A percentile compares a stretch with the other conserved stretches of the same genome.
Conservation (phyloP, 108 stramenopile species). For the Nitzschia inconspicua region DNA sequence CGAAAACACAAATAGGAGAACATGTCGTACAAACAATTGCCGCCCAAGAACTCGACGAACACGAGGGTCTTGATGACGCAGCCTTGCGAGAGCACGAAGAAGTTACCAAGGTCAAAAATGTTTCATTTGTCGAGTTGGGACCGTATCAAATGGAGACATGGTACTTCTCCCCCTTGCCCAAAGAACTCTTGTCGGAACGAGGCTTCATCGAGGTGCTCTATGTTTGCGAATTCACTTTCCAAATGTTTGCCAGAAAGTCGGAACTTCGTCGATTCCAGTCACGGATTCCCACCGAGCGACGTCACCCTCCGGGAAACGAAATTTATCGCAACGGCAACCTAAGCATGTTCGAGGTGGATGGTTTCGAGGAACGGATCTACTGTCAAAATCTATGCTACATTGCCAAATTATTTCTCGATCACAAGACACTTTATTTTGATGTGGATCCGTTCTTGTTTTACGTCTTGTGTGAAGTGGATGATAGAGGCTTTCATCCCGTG, state of each 20-base stretch:
- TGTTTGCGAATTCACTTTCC: slow-evolving; percentile 95
- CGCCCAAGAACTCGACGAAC: slow-evolving; percentile 93
- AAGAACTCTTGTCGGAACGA: slow-evolving; percentile 81
- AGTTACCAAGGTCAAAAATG: slow-evolving; percentile 98
- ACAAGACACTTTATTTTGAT: slow-evolving; percentile 99
- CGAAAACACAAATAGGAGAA: slow-evolving; percentile 62
- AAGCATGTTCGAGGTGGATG: slow-evolving; percentile 96
- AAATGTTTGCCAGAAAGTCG: slow-evolving; percentile 88
- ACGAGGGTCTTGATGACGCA: slow-evolving; percentile 97
- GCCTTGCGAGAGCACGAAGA: slow-evolving; percentile 96
- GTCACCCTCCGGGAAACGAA: slow-evolving; percentile 91
- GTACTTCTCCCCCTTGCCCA: slow-evolving; percentile 98
- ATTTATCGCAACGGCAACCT: slow-evolving; percentile 51
- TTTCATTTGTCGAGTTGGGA: slow-evolving; percentile 89
- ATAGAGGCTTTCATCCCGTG: slow-evolving; percentile 89
- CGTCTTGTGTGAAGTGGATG: slow-evolving; percentile 94
- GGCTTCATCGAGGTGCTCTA: slow-evolving; percentile 91
- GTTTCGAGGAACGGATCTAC: slow-evolving; percentile 90
- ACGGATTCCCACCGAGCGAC: slow-evolving; percentile 45
- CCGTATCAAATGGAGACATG: slow-evolving; percentile 93
- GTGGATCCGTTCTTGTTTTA: slow-evolving; percentile 99
- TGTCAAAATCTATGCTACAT: slow-evolving; percentile 97
- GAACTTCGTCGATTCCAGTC: slow-evolving; percentile 88
- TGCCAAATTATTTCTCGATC: slow-evolving; percentile 99
- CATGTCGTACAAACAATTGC: slow-evolving; percentile 76